Base-by-base conservation (phyloP, 805 yeast species). In the Debaryomyces tyrocola region DNA sequence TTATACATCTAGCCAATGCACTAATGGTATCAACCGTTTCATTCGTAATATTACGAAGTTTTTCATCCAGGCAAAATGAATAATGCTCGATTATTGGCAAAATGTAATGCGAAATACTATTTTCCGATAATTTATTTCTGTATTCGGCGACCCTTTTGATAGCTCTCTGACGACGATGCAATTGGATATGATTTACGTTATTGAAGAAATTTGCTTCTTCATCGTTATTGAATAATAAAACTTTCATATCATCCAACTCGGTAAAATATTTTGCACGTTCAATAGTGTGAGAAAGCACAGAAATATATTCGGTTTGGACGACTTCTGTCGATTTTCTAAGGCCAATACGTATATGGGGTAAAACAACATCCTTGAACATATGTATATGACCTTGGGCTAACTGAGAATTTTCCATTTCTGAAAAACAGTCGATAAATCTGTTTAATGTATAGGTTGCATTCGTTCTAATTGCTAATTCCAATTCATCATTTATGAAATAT, bases 31-130 rank as follows among this genome's bases (percentile, higher is more conserved):
- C 67, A 21, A 87, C 70, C 0, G 96, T 75, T 51, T 85, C 94
- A 61, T 83, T 79, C 20, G 85, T 74, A 49, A 87, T 67, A 53
- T 82, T 81, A 58, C 85, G 74, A 45, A 73, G 69, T 52, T 79
- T 83, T 40, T 70, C 76, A 34, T 84, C 89, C 1, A 72, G 64
- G 49, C 81, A 75, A 48, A 74, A 76, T 1, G 87, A 90, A 65
- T 84, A 90, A 50, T 81, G 83, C 68, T 94, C 98, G 49, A 91
- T 75, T 52, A 91, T 79, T 4, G 99, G 98, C 46, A 94, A 67
- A 37, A 94, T 58, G 60, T 85, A 90, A 58, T 88, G 94, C 0
- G 96, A 77, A 44, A 92, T 80, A 54, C 82, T 84, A 33, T 70
- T 67, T 20, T 79, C 79, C 0, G 79, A 64, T 6, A 91, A 63